These are phyloP conservation scores for Lentinula sp. DNA, from an alignment of 768 basidiomycete species.

Conservation along the genomic window DNA sequence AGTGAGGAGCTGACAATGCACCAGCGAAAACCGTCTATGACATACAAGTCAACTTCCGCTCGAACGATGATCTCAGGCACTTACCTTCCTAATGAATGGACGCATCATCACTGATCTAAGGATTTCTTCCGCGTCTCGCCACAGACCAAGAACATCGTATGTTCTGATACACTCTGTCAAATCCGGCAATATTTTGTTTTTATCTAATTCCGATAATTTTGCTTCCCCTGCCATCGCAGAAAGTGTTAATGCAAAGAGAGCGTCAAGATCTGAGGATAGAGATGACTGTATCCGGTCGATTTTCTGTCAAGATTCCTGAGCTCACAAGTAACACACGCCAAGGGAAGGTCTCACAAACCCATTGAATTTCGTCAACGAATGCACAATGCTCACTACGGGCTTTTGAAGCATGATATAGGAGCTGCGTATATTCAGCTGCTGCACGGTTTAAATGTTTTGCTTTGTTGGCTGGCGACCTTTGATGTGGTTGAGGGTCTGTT, in stretches of 20 bases:
- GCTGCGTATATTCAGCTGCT: constrained; percentile 86
- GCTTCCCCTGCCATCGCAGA: constrained; percentile 41
- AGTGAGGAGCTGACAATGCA: constrained; percentile 60
- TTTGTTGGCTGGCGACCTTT: constrained; percentile 48
- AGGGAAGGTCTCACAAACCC: constrained; percentile 47
- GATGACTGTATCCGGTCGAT: constrained; percentile 82
- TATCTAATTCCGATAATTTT: constrained; percentile 57
- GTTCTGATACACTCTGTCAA: constrained; percentile 73
- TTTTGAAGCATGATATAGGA: constrained; percentile 85
- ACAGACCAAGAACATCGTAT: constrained; percentile 75
- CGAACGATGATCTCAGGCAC: not conserved
- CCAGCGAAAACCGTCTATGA: constrained; percentile 68
- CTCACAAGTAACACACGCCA: not conserved
- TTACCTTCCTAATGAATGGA: constrained; percentile 72
- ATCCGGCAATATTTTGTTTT: constrained; percentile 55
- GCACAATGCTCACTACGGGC: constrained; percentile 70
- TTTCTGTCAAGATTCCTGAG: constrained; percentile 35
- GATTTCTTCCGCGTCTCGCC: constrained; percentile 87
- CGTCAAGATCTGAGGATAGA: constrained; percentile 80
- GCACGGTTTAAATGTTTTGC: constrained; percentile 81
- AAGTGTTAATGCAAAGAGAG: constrained; percentile 66
- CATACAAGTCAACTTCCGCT: not conserved
- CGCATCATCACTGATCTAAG: constrained; percentile 66
- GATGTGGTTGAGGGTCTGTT: constrained; percentile 17
- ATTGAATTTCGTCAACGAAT: constrained; percentile 80